A percentile compares a stretch with the other conserved stretches of the same genome.
Conservation (phyloP, 1,139 yeast genomes). For the Spathaspora sp. region DNA sequence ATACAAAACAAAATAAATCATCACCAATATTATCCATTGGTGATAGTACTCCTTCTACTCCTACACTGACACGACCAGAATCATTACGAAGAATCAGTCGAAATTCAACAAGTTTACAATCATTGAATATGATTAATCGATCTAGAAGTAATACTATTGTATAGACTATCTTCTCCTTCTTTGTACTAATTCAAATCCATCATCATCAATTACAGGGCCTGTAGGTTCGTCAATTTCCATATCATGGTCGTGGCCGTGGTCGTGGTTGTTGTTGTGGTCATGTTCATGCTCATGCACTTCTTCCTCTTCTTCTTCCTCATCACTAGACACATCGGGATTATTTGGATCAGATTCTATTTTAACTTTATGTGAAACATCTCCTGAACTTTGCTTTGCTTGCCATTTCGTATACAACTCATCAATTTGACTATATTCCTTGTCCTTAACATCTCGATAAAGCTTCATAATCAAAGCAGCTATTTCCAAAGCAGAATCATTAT, state of each 20-base stretch:
- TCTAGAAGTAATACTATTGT: conserved; percentile 28
- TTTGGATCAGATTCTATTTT: conserved; percentile 54
- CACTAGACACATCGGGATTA: conserved; percentile 55
- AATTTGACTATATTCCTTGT: conserved; percentile 51
- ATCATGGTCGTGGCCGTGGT: conserved; percentile 22
- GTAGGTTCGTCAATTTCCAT: conserved; percentile 41
- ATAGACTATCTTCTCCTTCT: conserved; percentile 29
- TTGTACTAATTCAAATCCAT: conserved; percentile 88
- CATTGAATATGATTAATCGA: conserved; percentile 42
- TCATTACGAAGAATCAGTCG: conserved; percentile 17
- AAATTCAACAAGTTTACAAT: conserved; percentile 42
- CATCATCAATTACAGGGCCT: conserved; percentile 82
- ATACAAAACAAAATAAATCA: conserved; percentile 24
- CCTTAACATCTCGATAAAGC: conserved; percentile 63
- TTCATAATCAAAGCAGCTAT: conserved; percentile 68
- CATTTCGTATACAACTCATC: conserved; percentile 62
- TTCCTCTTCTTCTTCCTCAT: conserved; percentile 46
- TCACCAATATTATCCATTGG: conserved; percentile 23
- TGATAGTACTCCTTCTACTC: neutral
- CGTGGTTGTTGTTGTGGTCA: too few relatives aligned
- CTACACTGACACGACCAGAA: neutral
- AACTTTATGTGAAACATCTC: conserved; percentile 26
- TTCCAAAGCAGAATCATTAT: conserved; percentile 82
- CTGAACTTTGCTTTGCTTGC: conserved; percentile 49
- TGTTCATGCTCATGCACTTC: conserved; percentile 27